These are phyloP conservation scores for Salvia sclarea DNA, from an alignment of 305 asterid genomes.

Conservation along the genomic window DNA sequence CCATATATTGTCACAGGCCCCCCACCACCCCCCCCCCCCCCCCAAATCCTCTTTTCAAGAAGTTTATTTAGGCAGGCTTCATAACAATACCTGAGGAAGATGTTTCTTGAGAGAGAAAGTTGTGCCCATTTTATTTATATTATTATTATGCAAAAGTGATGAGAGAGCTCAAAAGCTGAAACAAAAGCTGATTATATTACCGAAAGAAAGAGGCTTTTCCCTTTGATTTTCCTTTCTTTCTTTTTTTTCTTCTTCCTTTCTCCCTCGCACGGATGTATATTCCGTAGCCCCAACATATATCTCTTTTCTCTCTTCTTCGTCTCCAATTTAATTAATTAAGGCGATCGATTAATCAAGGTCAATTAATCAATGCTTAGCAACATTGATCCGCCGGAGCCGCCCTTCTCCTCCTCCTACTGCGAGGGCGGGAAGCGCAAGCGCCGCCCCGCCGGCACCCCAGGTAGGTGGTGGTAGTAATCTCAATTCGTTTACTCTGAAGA, in stretches of 20 bases:
- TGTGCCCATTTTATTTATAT: not conserved
- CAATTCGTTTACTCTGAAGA: too few relatives aligned
- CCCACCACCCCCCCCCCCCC: constrained; percentile 5
- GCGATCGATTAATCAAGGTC: not conserved
- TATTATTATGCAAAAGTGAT: constrained; percentile 24
- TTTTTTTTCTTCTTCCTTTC: not conserved
- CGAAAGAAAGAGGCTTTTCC: constrained; percentile 42
- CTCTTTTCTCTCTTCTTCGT: too few relatives aligned
- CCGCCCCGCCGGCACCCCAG: constrained; percentile 93
- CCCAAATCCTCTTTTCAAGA: constrained; percentile 27
- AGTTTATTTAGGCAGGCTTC: constrained; percentile 38
- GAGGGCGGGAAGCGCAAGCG: constrained; percentile 63
- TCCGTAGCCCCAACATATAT: constrained; percentile 32
- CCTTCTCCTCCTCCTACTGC: constrained; percentile 42
- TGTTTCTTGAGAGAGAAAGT: constrained; percentile 39
- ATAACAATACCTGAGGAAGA: constrained; percentile 53
- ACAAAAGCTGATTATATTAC: constrained; percentile 55
- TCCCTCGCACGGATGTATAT: not conserved
- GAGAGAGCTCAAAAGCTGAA: constrained; percentile 48
- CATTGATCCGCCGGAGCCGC: constrained; percentile 36
- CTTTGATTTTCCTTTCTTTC: too few relatives aligned
- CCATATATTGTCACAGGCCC: constrained; percentile 38
- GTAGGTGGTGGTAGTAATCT: too few relatives aligned
- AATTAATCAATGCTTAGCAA: constrained; percentile 45
- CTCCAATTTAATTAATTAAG: too few relatives aligned